Evolutionary conservation across 345 rosid genomes (phyloP).

Genomic region (Populus davidiana): DNA sequence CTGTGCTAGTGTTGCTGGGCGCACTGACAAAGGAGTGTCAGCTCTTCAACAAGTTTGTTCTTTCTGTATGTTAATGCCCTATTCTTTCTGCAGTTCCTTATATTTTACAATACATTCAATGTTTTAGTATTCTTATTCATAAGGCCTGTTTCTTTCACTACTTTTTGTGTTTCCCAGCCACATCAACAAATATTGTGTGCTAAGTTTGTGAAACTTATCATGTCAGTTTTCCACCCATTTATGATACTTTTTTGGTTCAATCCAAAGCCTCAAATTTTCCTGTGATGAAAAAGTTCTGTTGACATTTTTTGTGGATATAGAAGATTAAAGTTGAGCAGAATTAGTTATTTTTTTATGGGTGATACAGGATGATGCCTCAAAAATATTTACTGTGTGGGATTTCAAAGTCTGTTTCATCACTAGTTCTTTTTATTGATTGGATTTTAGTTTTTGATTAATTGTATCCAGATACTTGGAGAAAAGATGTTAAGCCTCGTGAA

Average conservation of each 20-base stretch:
- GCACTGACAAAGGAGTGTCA: conserved; percentile 97
- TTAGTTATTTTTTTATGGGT: neutral
- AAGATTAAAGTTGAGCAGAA: neutral
- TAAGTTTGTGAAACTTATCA: neutral
- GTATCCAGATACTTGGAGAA: conserved; percentile 83
- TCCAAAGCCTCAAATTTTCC: neutral
- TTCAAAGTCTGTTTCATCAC: neutral
- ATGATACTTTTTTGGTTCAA: neutral
- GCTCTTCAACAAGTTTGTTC: conserved; percentile 95
- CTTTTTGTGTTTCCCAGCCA: neutral
- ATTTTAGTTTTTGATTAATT: conserved; percentile 5
- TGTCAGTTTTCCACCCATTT: neutral
- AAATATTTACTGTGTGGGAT: too few species aligned
- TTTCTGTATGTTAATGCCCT: conserved; percentile 61
- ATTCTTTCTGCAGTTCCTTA: neutral
- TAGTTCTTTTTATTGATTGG: neutral
- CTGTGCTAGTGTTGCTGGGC: conserved; percentile 78
- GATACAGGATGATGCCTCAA: neutral
- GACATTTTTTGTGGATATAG: neutral
- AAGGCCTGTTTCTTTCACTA: neutral
- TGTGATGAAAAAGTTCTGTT: neutral
- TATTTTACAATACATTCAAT: neutral
- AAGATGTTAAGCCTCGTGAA: conserved; percentile 54
- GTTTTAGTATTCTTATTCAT: neutral
- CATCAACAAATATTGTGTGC: neutral